phyloP scores from a whole-genome alignment of 495 filamentous ascomycete genomes.

The Jackrogersella minutella region DNA sequence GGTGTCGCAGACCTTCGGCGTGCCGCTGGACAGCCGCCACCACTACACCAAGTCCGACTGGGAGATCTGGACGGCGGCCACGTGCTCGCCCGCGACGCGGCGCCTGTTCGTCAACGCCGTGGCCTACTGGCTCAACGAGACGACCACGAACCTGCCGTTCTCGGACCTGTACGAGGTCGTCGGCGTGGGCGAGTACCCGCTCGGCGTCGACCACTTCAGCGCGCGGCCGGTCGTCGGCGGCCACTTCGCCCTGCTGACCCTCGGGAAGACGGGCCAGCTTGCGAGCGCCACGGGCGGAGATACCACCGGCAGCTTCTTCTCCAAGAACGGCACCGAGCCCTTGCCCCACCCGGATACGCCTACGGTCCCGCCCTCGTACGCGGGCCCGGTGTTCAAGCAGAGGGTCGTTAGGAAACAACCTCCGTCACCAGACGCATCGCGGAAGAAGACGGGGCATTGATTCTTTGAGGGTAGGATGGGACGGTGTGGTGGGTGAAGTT shows the following conservation, averaged over 20 bases:
- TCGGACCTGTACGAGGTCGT: conserved; percentile 55
- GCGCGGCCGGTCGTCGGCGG: conserved; percentile 65
- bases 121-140: conserved; percentile 77
- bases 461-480: too few species aligned
- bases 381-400: conserved; percentile 8
- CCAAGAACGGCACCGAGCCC: conserved; percentile 24
- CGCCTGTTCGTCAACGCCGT: conserved; percentile 70
- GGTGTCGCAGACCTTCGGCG: conserved; percentile 71
- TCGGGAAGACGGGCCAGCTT: conserved; percentile 66
- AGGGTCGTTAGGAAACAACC: conserved; percentile 11
- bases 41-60: conserved; percentile 81
- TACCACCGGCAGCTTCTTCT: conserved; percentile 50
- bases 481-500: background rate
- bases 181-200: conserved; percentile 41
- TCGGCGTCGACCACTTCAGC: conserved; percentile 41
- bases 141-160: conserved; percentile 50
- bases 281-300: conserved; percentile 55
- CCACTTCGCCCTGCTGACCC: conserved; percentile 57
- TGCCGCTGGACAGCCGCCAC: conserved; percentile 78
- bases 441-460: background rate
- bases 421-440: background rate
- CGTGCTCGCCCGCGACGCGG: conserved; percentile 61
- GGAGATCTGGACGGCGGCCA: conserved; percentile 79
- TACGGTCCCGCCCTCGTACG: conserved; percentile 10
- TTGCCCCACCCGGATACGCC: conserved; percentile 14